Evolutionary conservation across 2,329 filamentous ascomycete species (phyloP), one percentile per base, ranked within the genome.

Genomic region (Incumbomyces delicatus): DNA sequence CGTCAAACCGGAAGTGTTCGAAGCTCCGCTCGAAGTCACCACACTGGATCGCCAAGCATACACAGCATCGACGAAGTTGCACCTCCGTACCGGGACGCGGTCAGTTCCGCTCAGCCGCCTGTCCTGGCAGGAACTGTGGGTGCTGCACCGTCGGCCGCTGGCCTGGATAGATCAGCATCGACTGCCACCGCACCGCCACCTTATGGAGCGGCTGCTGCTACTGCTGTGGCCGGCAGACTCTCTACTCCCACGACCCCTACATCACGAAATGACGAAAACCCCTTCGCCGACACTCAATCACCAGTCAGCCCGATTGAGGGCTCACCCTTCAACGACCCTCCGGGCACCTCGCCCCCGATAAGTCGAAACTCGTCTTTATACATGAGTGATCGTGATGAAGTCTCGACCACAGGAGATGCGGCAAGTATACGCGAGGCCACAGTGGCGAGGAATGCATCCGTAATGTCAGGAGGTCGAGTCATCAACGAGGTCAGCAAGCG

Each of bases 31-130:
- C 48, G 32, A n/a, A 44, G 48, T 27, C 29, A 33, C 16, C 49
- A 50, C 45, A 52, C 47, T 22, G 42, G 29, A 8, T 46, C 52
- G 31, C 50, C 52, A 10, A 56, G 53, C 46, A 27, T 56, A 30
- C 55, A 55, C 48, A 54, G 52, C 38, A 49, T 57, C 14, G 48
- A 50, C 31, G 55, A 56, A 32, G 55, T 57, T 14, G 55, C 55
- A 34, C 55, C 55, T 16, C 55, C 55, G 6, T 57, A 57, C 36
- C 50, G 55, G 44, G 55, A 57, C 36, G 52, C 52, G 16, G 46
- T 57, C 6, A 50, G 48, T 30, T n/a, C 31, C 31, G 41, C 32
- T 10, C 41, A 44, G 18, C 31, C 41, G 20, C 34, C 34, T 11
- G 10, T 46, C n/a, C 22, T 32, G 11, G 36, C 36, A 12, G 43